These are phyloP conservation scores for Hanseniaspora uvarum DNA, from an alignment of 1,139 yeast species.

Conservation along the genomic window DNA sequence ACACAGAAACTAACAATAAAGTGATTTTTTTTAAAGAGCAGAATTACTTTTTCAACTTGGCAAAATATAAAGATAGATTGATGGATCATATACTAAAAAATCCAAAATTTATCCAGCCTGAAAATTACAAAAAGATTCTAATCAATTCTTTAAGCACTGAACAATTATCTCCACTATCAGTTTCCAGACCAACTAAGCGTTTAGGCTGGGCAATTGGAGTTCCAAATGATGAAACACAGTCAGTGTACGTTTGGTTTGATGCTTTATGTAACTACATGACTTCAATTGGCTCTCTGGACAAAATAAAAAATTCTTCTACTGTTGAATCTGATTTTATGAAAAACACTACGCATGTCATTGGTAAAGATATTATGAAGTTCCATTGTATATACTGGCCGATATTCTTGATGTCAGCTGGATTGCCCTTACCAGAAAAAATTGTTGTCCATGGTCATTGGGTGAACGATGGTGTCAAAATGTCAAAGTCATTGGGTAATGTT, in stretches of 20 bases:
- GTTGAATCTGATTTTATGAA: conserved; percentile 32
- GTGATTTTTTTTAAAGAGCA: conserved; percentile 70
- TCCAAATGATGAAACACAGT: conserved; percentile 68
- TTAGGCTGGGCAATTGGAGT: conserved; percentile 86
- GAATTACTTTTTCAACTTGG: conserved; percentile 74
- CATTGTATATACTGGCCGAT: conserved; percentile 96
- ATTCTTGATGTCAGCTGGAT: conserved; percentile 69
- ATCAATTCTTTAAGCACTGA: conserved; percentile 46
- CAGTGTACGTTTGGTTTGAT: conserved; percentile 93
- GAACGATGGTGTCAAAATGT: conserved; percentile 82
- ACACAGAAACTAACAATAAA: conserved; percentile 66
- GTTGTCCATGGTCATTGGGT: conserved; percentile 95
- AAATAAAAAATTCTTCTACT: conserved; percentile 18
- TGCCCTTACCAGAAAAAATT: conserved; percentile 60
- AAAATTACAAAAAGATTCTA: conserved; percentile 44
- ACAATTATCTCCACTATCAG: conserved; percentile 57
- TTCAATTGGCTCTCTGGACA: conserved; percentile 52
- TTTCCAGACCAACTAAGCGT: conserved; percentile 72
- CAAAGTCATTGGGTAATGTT: conserved; percentile 88
- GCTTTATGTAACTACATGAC: conserved; percentile 82
- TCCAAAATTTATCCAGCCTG: conserved; percentile 56
- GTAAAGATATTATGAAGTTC: conserved; percentile 81
- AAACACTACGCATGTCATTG: conserved; percentile 59
- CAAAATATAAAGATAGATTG: conserved; percentile 48
- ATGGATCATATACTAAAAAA: conserved; percentile 33